These are phyloP conservation scores for Ogataea populi-albae DNA, from an alignment of 805 yeast genomes.

Conservation along the genomic window DNA sequence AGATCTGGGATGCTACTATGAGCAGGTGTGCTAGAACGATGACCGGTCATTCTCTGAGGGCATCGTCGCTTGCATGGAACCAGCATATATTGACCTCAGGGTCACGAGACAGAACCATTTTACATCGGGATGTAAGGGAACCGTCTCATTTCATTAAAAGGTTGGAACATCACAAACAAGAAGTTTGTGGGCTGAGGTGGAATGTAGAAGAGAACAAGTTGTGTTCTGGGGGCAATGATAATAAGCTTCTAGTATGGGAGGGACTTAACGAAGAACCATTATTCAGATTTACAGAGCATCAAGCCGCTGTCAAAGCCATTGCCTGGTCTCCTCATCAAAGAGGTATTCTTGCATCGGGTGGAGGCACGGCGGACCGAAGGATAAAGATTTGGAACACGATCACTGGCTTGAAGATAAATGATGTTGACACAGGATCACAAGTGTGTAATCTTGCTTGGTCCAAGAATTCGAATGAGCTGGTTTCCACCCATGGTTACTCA, in stretches of 20 bases:
- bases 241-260: constrained; percentile 83
- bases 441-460: constrained; percentile 95
- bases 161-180: constrained; percentile 77
- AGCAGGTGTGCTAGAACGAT: constrained; percentile 82
- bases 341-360: constrained; percentile 91
- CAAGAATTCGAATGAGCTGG: constrained; percentile 84
- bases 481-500: constrained; percentile 92
- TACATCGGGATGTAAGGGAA: constrained; percentile 88
- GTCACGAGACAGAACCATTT: constrained; percentile 75
- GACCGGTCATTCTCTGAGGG: constrained; percentile 87
- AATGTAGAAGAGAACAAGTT: constrained; percentile 84
- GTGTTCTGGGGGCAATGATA: constrained; percentile 96
- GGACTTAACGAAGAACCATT: constrained; percentile 68
- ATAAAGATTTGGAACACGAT: constrained; percentile 91
- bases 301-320: constrained; percentile 94
- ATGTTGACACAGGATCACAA: constrained; percentile 94
- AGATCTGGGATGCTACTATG: constrained; percentile 90
- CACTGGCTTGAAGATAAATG: constrained; percentile 68
- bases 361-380: constrained; percentile 91
- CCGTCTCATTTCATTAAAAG: constrained; percentile 76
- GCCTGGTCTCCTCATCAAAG: constrained; percentile 98
- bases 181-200: constrained; percentile 96
- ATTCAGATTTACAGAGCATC: constrained; percentile 74
- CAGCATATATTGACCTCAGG: constrained; percentile 87
- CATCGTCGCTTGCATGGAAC: constrained; percentile 90